Evolutionary conservation across 2,329 filamentous ascomycete species (phyloP).

Genomic region (Didymella glomerata): DNA sequence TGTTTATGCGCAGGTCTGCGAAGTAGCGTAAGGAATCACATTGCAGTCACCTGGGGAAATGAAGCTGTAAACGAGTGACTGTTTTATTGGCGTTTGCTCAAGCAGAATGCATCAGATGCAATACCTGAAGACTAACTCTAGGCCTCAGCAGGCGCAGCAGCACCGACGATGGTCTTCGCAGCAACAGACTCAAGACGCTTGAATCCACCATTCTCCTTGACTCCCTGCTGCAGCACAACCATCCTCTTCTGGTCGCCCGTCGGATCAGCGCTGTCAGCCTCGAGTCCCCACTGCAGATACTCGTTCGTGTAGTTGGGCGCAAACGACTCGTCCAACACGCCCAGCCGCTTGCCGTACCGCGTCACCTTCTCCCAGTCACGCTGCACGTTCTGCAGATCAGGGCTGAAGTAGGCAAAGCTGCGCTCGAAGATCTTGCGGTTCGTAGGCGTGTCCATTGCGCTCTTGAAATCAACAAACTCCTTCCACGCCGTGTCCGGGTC

Average conservation of each 20-base stretch:
- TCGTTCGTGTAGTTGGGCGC: slow-evolving; percentile 78
- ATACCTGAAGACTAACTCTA: neutral
- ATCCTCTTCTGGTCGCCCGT: slow-evolving; percentile 78
- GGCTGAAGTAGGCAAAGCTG: slow-evolving; percentile 78
- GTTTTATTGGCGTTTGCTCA: neutral
- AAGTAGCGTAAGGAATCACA: neutral
- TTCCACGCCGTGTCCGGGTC: slow-evolving; percentile 70
- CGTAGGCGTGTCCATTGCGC: slow-evolving; percentile 70
- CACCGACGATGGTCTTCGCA: slow-evolving; percentile 28
- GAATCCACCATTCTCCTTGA: slow-evolving; percentile 72
- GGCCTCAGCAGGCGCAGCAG: slow-evolving; percentile 22
- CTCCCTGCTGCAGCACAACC: slow-evolving; percentile 71
- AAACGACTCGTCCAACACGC: slow-evolving; percentile 70
- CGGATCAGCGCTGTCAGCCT: slow-evolving; percentile 71
- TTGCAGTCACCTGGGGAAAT: neutral
- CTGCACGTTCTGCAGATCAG: slow-evolving; percentile 75
- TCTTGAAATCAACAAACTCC: slow-evolving; percentile 77
- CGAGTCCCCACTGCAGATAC: slow-evolving; percentile 72
- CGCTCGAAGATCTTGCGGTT: slow-evolving; percentile 84
- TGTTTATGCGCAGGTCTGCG: too few relatives aligned
- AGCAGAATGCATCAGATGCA: neutral
- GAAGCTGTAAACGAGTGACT: slow-evolving; percentile 10
- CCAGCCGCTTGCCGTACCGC: slow-evolving; percentile 76
- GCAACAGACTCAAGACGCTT: slow-evolving; percentile 30
- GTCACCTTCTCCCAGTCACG: slow-evolving; percentile 83